Evolutionary conservation across 208 protist species (phyloP).

Genomic region (Leishmania aethiopica): DNA sequence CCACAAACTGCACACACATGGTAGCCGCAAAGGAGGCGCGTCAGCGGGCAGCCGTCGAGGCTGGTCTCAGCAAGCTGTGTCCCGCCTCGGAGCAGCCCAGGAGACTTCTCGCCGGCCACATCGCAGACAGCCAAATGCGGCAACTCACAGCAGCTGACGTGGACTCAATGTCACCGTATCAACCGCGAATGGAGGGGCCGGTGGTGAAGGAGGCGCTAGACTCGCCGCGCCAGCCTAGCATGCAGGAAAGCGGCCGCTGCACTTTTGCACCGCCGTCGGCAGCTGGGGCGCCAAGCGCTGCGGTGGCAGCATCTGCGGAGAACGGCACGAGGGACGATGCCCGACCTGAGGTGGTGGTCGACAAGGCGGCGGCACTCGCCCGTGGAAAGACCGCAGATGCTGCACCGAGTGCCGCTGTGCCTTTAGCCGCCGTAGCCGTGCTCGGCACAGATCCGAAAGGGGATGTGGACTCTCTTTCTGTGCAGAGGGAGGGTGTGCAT

Average conservation of each 20-base stretch:
- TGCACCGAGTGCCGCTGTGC: background rate
- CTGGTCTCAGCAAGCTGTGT: background rate
- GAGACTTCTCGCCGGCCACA: background rate
- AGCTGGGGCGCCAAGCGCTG: background rate
- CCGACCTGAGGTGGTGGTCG: background rate
- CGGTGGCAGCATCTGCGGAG: background rate
- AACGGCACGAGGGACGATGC: background rate
- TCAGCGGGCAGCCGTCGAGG: background rate
- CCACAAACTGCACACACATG: conserved; percentile 17
- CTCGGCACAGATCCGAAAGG: background rate
- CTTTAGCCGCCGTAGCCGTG: background rate
- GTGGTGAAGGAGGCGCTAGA: conserved; percentile 17
- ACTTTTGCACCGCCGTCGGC: background rate
- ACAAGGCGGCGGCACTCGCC: background rate
- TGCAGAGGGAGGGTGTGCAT: background rate
- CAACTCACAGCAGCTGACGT: background rate
- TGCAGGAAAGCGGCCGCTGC: conserved; percentile 17
- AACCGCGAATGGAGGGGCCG: conserved; percentile 17
- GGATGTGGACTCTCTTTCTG: background rate
- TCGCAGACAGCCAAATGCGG: background rate
- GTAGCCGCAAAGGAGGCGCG: conserved; percentile 10
- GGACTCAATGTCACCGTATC: background rate
- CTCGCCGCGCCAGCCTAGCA: conserved; percentile 12
- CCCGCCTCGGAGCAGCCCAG: background rate
- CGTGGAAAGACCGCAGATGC: background rate